A percentile compares a stretch with the other conserved stretches of the same genome.
phyloP scores from a whole-genome alignment of 2,329 filamentous ascomycete genomes.

The Periconia sp. region DNA sequence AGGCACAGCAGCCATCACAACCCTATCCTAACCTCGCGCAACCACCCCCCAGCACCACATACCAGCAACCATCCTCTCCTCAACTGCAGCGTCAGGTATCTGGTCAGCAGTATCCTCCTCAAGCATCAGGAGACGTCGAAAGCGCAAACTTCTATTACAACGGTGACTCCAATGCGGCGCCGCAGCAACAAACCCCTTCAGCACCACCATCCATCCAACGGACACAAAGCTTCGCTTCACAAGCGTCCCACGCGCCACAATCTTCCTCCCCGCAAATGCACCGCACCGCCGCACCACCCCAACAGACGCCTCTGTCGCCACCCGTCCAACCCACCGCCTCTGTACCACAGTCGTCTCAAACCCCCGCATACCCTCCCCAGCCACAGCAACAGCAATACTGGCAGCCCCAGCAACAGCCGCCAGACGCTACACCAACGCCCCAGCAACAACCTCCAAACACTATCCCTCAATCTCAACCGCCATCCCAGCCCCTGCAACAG shows the following conservation, averaged over 20 bases:
- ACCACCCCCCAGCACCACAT: slow-evolving; percentile 22
- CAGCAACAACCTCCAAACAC: slow-evolving; percentile 17
- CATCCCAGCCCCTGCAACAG: slow-evolving; percentile 2
- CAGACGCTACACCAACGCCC: slow-evolving; percentile 16
- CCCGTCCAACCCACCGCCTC: slow-evolving; percentile 28
- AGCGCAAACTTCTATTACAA: slow-evolving; percentile 38
- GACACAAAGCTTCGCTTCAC: slow-evolving; percentile 32
- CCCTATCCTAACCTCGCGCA: slow-evolving; percentile 39
- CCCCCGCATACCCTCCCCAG: neutral
- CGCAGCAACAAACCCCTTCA: slow-evolving; percentile 6
- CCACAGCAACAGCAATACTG: slow-evolving; percentile 10
- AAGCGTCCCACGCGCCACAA: slow-evolving; percentile 34
- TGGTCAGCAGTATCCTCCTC: slow-evolving; percentile 36
- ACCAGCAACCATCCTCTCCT: slow-evolving; percentile 39
- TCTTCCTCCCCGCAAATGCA: slow-evolving; percentile 40
- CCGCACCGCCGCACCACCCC: slow-evolving; percentile 17
- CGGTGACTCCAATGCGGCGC: slow-evolving; percentile 23
- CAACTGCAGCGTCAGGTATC: slow-evolving; percentile 40
- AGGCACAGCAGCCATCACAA: slow-evolving; percentile 37
- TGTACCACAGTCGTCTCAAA: slow-evolving; percentile 18
- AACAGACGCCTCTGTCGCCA: slow-evolving; percentile 29
- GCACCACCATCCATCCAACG: slow-evolving; percentile 30
- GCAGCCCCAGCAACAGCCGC: slow-evolving; percentile 22
- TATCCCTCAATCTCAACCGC: slow-evolving; percentile 6
- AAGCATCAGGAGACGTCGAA: slow-evolving; percentile 35